phyloP scores from a whole-genome alignment of 2,329 filamentous ascomycete genomes.

The Colletotrichum spinosum region DNA sequence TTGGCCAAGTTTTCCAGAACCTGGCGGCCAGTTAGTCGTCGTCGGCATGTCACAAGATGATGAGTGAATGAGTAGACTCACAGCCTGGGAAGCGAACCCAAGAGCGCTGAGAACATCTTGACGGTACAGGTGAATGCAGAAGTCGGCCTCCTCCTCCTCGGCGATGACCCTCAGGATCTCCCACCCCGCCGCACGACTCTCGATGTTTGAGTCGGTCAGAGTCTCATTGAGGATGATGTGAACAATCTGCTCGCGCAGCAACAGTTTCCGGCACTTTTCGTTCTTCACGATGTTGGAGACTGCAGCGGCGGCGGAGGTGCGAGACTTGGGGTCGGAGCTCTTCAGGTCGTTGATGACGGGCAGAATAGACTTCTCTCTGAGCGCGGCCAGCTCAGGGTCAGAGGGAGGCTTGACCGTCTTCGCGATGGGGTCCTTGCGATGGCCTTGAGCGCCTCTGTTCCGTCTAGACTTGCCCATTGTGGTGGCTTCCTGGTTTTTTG shows the following conservation, averaged over 20 bases:
- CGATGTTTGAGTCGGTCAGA: constrained; percentile 70
- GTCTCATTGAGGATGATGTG: constrained; percentile 72
- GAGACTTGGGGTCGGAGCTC: constrained; percentile 68
- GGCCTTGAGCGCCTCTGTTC: constrained; percentile 59
- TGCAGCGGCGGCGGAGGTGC: constrained; percentile 68
- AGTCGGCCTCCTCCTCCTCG: constrained; percentile 73
- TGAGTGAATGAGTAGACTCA: constrained; percentile 47
- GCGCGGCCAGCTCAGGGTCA: constrained; percentile 72
- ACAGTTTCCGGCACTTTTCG: constrained; percentile 70
- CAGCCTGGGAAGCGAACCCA: constrained; percentile 64
- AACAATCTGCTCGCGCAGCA: constrained; percentile 75
- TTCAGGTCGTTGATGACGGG: constrained; percentile 72
- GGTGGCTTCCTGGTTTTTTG: constrained; percentile 11
- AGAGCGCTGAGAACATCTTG: constrained; percentile 71
- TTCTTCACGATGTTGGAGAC: constrained; percentile 73
- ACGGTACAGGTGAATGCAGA: constrained; percentile 73
- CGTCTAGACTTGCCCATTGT: constrained; percentile 71
- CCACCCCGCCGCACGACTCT: constrained; percentile 76
- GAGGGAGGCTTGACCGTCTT: constrained; percentile 71
- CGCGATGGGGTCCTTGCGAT: constrained; percentile 66
- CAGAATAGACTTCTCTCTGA: constrained; percentile 72
- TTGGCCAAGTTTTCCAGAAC: constrained; percentile 56
- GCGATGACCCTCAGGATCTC: constrained; percentile 71
- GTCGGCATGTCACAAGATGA: not conserved
- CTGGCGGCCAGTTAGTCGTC: constrained; percentile 45